Percentiles rank a stretch among this genome's conserved stretches.
These are phyloP conservation scores for Vitis hybrid DNA, from an alignment of 177 flowering plant species.

Conservation along the genomic window DNA sequence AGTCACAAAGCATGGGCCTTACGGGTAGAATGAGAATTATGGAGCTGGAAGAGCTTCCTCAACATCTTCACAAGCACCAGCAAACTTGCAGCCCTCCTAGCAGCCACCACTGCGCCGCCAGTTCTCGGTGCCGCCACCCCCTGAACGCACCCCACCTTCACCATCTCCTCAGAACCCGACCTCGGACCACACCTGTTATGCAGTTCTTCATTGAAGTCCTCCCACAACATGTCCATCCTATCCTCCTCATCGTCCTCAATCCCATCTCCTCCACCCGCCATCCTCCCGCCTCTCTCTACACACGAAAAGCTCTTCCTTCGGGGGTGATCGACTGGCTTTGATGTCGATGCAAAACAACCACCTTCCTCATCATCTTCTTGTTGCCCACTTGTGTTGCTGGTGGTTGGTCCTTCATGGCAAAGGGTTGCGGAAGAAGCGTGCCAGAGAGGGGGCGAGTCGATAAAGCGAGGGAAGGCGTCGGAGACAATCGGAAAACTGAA, in stretches of 20 bases:
- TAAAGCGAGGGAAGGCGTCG: slow-evolving; percentile 18
- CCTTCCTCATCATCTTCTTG: background rate
- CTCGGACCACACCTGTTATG: background rate
- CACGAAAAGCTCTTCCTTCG: slow-evolving; percentile 16
- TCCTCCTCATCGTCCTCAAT: slow-evolving; percentile 27
- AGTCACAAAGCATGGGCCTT: no score
- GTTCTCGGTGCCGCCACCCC: slow-evolving; percentile 26
- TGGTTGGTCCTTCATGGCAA: background rate
- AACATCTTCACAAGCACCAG: slow-evolving; percentile 20
- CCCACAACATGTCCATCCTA: slow-evolving; percentile 70
- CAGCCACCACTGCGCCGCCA: slow-evolving; percentile 9
- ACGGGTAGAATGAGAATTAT: background rate
- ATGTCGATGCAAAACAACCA: background rate
- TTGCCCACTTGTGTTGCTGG: background rate
- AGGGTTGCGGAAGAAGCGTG: slow-evolving; percentile 13
- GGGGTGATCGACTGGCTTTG: background rate
- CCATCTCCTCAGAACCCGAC: slow-evolving; percentile 6
- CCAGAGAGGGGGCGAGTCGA: slow-evolving; percentile 56
- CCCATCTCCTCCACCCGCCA: background rate
- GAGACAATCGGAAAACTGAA: slow-evolving; percentile 51
- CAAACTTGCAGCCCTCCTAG: slow-evolving; percentile 27
- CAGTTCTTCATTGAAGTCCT: slow-evolving; percentile 53
- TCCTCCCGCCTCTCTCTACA: background rate
- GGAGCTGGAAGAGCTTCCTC: slow-evolving; percentile 40
- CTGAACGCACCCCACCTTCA: slow-evolving; percentile 23